Percentiles rank a stretch among this genome's conserved stretches.
These are phyloP conservation scores for Paratinospora sagittata DNA, from an alignment of 164 flowering plant genomes.

Conservation along the genomic window DNA sequence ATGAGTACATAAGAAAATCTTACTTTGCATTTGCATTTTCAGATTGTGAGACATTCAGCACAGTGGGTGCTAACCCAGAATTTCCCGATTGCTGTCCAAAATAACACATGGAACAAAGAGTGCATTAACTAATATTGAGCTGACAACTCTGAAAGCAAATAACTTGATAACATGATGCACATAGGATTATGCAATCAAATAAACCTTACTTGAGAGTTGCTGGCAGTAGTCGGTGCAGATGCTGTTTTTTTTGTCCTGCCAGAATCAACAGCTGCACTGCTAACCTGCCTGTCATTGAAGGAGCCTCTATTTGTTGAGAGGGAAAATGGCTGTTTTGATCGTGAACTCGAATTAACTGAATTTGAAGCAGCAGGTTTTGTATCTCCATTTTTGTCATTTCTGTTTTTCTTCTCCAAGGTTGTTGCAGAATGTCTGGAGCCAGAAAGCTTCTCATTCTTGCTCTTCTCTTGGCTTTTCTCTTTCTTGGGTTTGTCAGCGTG, in stretches of 20 bases:
- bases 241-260: conserved; percentile 20
- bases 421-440: conserved; percentile 23
- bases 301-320: conserved; percentile 31
- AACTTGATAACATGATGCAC: not conserved
- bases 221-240: conserved; percentile 16
- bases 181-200: not conserved
- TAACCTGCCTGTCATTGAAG: conserved; percentile 16
- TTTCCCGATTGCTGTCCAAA: conserved; percentile 37
- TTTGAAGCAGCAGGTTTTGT: too few species aligned
- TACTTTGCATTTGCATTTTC: conserved; percentile 22
- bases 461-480: conserved; percentile 31
- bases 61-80: conserved; percentile 29
- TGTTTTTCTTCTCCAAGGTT: conserved; percentile 31
- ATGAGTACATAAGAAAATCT: too few species aligned
- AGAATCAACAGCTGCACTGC: conserved; percentile 16
- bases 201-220: conserved; percentile 15
- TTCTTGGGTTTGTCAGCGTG: conserved; percentile 22
- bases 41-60: conserved; percentile 15
- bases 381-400: conserved; percentile 39
- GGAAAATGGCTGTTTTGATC: conserved; percentile 31
- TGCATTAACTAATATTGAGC: not conserved
- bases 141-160: not conserved
- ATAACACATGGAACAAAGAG: conserved; percentile 4
- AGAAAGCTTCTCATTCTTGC: conserved; percentile 40
- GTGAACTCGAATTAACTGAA: too few species aligned